phyloP scores from a whole-genome alignment of 2,329 filamentous ascomycete genomes.

The Aspergillus sp. region DNA sequence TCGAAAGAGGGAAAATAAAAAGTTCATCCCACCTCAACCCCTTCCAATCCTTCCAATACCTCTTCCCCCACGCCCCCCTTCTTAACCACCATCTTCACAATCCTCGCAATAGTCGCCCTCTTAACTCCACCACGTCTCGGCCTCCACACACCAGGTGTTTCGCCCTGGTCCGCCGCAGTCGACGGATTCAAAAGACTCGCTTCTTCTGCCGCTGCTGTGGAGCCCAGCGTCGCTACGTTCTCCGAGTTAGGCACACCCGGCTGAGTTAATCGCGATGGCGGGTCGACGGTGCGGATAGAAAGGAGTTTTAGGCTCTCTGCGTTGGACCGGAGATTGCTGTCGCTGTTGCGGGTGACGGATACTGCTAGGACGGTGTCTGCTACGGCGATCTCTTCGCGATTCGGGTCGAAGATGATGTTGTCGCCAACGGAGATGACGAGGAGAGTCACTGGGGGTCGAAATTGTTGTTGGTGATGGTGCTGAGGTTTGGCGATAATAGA shows the following conservation, averaged over 20 bases:
- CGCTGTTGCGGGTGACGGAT: slow-evolving; percentile 51
- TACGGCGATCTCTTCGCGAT: slow-evolving; percentile 82
- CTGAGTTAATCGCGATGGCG: slow-evolving; percentile 63
- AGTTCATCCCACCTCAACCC: slow-evolving; percentile 51
- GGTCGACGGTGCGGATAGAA: slow-evolving; percentile 64
- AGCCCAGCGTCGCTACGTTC: slow-evolving; percentile 47
- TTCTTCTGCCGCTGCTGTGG: slow-evolving; percentile 33
- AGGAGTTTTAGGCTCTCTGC: slow-evolving; percentile 50
- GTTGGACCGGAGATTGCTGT: slow-evolving; percentile 3
- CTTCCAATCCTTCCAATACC: slow-evolving; percentile 71
- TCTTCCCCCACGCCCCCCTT: slow-evolving; percentile 76
- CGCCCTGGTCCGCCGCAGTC: slow-evolving; percentile 52
- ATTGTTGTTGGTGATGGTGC: slow-evolving; percentile 12
- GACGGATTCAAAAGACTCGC: slow-evolving; percentile 36
- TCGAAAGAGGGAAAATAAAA: not conserved
- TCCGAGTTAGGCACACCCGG: slow-evolving; percentile 59
- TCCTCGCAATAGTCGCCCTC: slow-evolving; percentile 60
- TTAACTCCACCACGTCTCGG: slow-evolving; percentile 77
- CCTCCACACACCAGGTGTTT: slow-evolving; percentile 67
- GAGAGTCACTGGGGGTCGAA: slow-evolving; percentile 70
- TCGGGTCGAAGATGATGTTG: slow-evolving; percentile 91
- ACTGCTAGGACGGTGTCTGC: slow-evolving; percentile 84
- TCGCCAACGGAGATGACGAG: slow-evolving; percentile 78
- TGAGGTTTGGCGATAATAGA: slow-evolving; percentile 4
- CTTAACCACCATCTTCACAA: slow-evolving; percentile 69